A percentile compares a stretch with the other conserved stretches of the same genome.
phyloP scores from a whole-genome alignment of 106 monocot species.

The Iris macrosiphon region DNA sequence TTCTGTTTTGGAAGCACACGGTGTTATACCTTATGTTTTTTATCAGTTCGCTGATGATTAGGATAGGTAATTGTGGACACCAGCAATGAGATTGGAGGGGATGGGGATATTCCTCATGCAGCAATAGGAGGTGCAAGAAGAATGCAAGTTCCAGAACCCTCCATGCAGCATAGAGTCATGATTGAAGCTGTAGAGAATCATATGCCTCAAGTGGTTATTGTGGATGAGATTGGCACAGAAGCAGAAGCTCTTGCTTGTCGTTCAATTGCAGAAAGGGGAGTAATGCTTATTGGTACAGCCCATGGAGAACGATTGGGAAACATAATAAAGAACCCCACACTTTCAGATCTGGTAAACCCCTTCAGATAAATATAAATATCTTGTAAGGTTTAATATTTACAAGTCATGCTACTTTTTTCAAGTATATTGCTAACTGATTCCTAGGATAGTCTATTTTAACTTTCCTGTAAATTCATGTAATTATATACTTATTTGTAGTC shows the following conservation, averaged over 20 bases:
- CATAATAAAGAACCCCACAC: slow-evolving; percentile 86
- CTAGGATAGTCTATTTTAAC: too few relatives aligned
- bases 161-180: slow-evolving; percentile 88
- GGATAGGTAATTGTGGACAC: slow-evolving; percentile 95
- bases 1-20: background rate
- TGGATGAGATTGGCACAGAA: slow-evolving; percentile 98
- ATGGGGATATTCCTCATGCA: slow-evolving; percentile 91
- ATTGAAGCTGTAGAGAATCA: slow-evolving; percentile 99
- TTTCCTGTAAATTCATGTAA: too few relatives aligned
- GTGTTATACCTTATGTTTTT: slow-evolving; percentile 20
- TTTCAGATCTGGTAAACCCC: slow-evolving; percentile 75
- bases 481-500: too few relatives aligned
- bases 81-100: slow-evolving; percentile 95
- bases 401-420: too few relatives aligned
- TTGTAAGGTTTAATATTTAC: too few relatives aligned
- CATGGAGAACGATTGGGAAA: slow-evolving; percentile 80
- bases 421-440: too few relatives aligned
- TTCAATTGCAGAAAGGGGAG: slow-evolving; percentile 95
- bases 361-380: too few relatives aligned
- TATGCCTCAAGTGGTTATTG: slow-evolving; percentile 97
- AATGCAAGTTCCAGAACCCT: slow-evolving; percentile 90
- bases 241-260: slow-evolving; percentile 73
- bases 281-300: slow-evolving; percentile 90
- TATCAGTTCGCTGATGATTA: slow-evolving; percentile 41
- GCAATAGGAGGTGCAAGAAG: slow-evolving; percentile 88